Percentiles rank a stretch among this genome's conserved stretches.
phyloP scores from a whole-genome alignment of 2,329 filamentous ascomycete species.

The Fusarium denticulatum region DNA sequence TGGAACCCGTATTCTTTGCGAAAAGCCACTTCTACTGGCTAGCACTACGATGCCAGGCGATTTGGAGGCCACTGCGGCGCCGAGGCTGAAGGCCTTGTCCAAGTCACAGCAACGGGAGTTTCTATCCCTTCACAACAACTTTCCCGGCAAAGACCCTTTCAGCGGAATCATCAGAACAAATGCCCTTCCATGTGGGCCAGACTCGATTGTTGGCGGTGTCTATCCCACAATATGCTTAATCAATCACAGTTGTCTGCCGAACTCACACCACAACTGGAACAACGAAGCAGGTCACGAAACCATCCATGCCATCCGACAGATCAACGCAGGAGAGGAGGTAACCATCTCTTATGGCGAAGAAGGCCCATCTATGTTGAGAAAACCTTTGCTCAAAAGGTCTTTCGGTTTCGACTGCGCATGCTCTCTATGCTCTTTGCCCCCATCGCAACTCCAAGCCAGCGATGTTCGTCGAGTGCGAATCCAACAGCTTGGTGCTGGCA shows the following conservation, averaged over 20 bases:
- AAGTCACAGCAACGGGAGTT: background rate
- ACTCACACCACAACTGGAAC: background rate
- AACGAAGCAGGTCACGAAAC: background rate
- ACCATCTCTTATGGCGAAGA: background rate
- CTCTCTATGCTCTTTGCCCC: background rate
- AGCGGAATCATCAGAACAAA: background rate
- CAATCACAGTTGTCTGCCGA: background rate
- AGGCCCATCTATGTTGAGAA: background rate
- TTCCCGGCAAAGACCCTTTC: background rate
- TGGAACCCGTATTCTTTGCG: background rate
- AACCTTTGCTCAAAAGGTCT: background rate
- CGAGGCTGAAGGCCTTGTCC: background rate
- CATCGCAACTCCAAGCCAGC: background rate
- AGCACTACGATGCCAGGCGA: background rate
- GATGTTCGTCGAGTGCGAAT: background rate
- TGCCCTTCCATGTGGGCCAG: background rate
- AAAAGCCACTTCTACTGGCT: background rate
- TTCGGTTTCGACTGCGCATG: background rate
- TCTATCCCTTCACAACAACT: background rate
- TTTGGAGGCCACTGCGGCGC: background rate
- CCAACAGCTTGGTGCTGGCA: background rate
- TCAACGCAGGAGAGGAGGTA: background rate
- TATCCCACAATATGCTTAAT: background rate
- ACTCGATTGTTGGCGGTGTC: background rate
- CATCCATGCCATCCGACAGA: background rate